These are phyloP conservation scores for Drosera capensis DNA, from an alignment of 148 eudicot species.

Conservation along the genomic window DNA sequence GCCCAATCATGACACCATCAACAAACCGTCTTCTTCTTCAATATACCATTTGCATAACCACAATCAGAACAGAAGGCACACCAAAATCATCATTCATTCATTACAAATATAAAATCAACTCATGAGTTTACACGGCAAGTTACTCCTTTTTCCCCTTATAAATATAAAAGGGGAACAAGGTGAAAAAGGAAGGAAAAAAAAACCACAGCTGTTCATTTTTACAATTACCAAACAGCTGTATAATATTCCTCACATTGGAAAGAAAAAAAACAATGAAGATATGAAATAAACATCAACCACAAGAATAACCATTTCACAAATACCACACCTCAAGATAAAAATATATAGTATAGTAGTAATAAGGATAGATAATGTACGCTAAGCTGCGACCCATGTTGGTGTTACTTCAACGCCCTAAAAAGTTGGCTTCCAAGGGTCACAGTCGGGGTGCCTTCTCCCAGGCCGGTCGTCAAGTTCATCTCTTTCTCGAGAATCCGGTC, in stretches of 20 bases:
- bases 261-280: neutral
- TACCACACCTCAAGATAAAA: neutral
- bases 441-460: conserved; percentile 94
- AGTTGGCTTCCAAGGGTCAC: conserved; percentile 97
- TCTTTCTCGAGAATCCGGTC: conserved; percentile 90
- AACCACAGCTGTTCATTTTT: neutral
- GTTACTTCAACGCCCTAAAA: conserved; percentile 55
- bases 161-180: neutral
- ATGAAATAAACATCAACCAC: neutral
- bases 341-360: too few relatives aligned
- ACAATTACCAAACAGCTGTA: neutral
- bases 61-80: neutral
- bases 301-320: neutral
- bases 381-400: neutral
- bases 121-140: neutral
- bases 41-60: too few relatives aligned
- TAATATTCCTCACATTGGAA: neutral
- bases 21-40: too few relatives aligned
- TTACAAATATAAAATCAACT: neutral
- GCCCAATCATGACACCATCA: too few relatives aligned
- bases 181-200: too few relatives aligned
- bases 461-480: conserved; percentile 83
- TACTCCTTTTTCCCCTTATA: neutral
- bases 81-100: neutral
- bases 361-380: too few relatives aligned